phyloP scores from a whole-genome alignment of 106 monocot genomes.

The Apostasia shenzhenica region DNA sequence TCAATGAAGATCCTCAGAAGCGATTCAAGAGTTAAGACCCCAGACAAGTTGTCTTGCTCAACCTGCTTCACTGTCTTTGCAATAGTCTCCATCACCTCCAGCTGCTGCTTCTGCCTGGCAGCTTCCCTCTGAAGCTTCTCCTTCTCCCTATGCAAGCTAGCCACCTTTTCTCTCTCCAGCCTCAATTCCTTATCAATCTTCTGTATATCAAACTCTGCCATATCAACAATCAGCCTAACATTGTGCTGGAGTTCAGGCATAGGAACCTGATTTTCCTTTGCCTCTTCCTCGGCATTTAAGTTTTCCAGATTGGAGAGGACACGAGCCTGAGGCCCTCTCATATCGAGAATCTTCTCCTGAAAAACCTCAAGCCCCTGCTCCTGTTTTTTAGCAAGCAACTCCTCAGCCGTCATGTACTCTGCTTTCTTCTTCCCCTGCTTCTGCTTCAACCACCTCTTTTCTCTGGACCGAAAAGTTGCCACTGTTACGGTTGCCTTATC shows the following conservation, averaged over 20 bases:
- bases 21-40: conserved; percentile 56
- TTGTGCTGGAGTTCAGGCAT: conserved; percentile 98
- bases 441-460: conserved; percentile 75
- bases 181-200: conserved; percentile 68
- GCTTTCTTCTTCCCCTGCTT: conserved; percentile 55
- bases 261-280: conserved; percentile 65
- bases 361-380: conserved; percentile 57
- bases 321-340: conserved; percentile 85
- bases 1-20: conserved; percentile 45
- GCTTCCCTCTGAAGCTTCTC: conserved; percentile 60
- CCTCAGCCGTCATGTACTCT: conserved; percentile 71
- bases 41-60: conserved; percentile 38
- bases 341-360: conserved; percentile 86
- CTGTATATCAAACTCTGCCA: conserved; percentile 73
- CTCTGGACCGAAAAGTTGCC: conserved; percentile 14
- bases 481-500: conserved; percentile 14
- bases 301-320: conserved; percentile 70
- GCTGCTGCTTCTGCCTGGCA: conserved; percentile 54
- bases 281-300: conserved; percentile 79
- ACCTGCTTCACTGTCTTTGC: conserved; percentile 33
- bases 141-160: conserved; percentile 66
- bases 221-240: conserved; percentile 67
- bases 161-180: conserved; percentile 79
- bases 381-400: conserved; percentile 74
- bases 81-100: conserved; percentile 73